A percentile compares a stretch with the other conserved stretches of the same genome.
Conservation (phyloP, 164 flowering plant genomes). For the Saururus chinensis region DNA sequence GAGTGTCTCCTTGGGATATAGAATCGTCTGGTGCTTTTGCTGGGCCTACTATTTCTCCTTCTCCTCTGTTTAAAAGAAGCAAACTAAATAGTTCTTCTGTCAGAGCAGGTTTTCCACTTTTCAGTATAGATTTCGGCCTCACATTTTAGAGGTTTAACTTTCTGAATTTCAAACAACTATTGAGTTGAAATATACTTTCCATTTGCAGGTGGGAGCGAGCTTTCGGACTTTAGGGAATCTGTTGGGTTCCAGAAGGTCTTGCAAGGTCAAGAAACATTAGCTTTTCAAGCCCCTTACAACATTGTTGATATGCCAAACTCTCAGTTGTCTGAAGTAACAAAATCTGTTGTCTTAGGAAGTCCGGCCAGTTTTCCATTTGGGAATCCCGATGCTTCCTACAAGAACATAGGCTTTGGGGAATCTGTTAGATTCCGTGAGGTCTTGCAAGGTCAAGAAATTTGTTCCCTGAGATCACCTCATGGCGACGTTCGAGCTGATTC, state of each 20-base stretch:
- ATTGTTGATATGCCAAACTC: slow-evolving; percentile 28
- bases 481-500: slow-evolving; percentile 17
- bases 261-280: slow-evolving; percentile 99
- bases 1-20: slow-evolving; percentile 97
- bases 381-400: slow-evolving; percentile 26
- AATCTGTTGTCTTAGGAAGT: slow-evolving; percentile 22
- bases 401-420: slow-evolving; percentile 46
- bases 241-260: slow-evolving; percentile 96
- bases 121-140: slow-evolving; percentile 28
- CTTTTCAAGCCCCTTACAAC: slow-evolving; percentile 33
- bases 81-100: slow-evolving; percentile 42
- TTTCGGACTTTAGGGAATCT: slow-evolving; percentile 69
- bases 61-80: slow-evolving; percentile 54
- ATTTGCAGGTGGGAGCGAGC: slow-evolving; percentile 47
- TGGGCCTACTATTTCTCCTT: slow-evolving; percentile 27
- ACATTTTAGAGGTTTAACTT: background rate
- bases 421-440: slow-evolving; percentile 71
- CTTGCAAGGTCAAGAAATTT: slow-evolving; percentile 99
- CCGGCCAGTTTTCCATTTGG: slow-evolving; percentile 12
- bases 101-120: slow-evolving; percentile 45
- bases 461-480: slow-evolving; percentile 22
- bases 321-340: slow-evolving; percentile 30
- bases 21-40: slow-evolving; percentile 55
- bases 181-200: background rate
- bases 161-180: background rate